Conservation (phyloP, 495 filamentous ascomycete genomes). For the Trichocladium uniseriatum region DNA sequence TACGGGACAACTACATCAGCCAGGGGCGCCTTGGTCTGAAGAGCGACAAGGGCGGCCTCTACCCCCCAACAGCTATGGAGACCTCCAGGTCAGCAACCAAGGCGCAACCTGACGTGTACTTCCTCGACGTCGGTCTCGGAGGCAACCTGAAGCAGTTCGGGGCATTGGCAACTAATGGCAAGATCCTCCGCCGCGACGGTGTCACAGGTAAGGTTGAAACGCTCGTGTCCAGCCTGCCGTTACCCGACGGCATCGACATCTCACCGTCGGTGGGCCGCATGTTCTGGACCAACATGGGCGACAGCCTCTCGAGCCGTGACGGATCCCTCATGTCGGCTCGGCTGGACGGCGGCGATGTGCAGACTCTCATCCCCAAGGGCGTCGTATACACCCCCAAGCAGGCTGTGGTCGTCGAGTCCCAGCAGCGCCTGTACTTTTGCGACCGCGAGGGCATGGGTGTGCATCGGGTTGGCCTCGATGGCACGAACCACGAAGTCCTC, state of each 20-base stretch:
- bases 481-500: slow-evolving; percentile 33
- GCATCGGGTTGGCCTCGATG: slow-evolving; percentile 37
- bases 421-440: slow-evolving; percentile 40
- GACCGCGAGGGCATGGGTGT: slow-evolving; percentile 47
- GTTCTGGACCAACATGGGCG: slow-evolving; percentile 50
- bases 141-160: no score
- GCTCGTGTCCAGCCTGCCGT: slow-evolving; percentile 25
- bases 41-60: slow-evolving; percentile 22
- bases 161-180: no score
- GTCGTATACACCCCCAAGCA: slow-evolving; percentile 47
- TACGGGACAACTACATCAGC: slow-evolving; percentile 31
- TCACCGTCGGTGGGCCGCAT: slow-evolving; percentile 27
- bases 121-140: no score
- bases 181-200: no score
- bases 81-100: no score
- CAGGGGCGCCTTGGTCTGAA: slow-evolving; percentile 31
- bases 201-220: slow-evolving; percentile 20
- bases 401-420: slow-evolving; percentile 26
- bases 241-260: slow-evolving; percentile 44
- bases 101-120: no score
- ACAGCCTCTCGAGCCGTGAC: slow-evolving; percentile 21
- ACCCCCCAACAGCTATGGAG: slow-evolving; percentile 19
- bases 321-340: slow-evolving; percentile 35
- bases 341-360: slow-evolving; percentile 34
- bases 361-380: slow-evolving; percentile 23